Evolutionary conservation across 495 filamentous ascomycete genomes (phyloP), one percentile per base, ranked within the genome.

Genomic region (Penicillium daleae): DNA sequence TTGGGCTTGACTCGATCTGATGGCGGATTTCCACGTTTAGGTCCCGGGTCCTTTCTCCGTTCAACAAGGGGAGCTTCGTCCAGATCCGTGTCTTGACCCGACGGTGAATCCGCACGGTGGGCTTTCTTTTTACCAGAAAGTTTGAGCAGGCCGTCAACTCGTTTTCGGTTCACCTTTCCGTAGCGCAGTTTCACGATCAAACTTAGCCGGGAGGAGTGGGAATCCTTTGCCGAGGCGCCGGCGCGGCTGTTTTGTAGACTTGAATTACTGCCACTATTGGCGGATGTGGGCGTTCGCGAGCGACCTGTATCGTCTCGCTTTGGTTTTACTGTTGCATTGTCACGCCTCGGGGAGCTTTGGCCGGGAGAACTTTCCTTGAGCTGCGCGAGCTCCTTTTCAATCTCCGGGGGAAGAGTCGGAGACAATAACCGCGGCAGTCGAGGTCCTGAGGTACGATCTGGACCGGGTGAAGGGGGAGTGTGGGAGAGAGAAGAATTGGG

Each of bases 321-420:
- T 7, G 44, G 17, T 31, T 62, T 67, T 5, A 24, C 21, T 15
- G 31, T 17, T 19, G 51, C n/a, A 37, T 7, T 62, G 40, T 67
- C 67, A 29, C 53, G 58, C 52, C 64, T 69, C 1, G 66, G 57
- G 21, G 65, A 65, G 15, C 35, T 53, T 15, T 57, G 65, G n/a
- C 59, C 42, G 3, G 69, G 62, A 10, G 62, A 63, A 19, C 65
- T 67, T 24, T 74, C 71, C 31, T 69, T 67, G 46, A 77, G 63
- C 44, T 64, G 71, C 12, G 79, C 76, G 5, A 84, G 59, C 57
- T 81, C 80, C 59, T 78, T 80, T 60, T 84, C 81, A 50, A 84
- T 75, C 44, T 81, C 74, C 15, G 80, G 79, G 9, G 82, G 79
- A 9, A 84, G 70, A n/a, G 80, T 68, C 31, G 66, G 66, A 31